Percentiles rank a stretch among this genome's conserved stretches.
Evolutionary conservation across 306 rosid genomes (phyloP).

Genomic region (Ormosia emarginata): DNA sequence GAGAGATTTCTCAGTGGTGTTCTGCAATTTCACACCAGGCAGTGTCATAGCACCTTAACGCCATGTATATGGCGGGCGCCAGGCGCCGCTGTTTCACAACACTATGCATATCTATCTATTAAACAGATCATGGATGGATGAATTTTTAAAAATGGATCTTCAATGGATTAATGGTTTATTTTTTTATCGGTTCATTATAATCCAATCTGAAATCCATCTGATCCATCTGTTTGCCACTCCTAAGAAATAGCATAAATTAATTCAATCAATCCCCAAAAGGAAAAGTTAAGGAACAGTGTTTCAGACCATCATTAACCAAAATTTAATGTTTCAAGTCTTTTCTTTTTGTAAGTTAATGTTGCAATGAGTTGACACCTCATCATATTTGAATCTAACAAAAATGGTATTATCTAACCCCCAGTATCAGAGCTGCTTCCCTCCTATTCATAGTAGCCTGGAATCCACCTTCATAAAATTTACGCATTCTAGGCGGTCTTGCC

Average conservation of each 20-base stretch:
- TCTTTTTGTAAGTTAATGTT: background rate
- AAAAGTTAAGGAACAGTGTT: background rate
- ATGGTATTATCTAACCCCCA: slow-evolving; percentile 62
- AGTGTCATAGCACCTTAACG: too few species aligned
- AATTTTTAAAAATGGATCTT: too few species aligned
- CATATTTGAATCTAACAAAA: background rate
- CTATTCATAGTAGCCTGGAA: slow-evolving; percentile 67
- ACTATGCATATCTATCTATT: too few species aligned
- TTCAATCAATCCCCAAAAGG: background rate
- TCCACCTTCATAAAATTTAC: slow-evolving; percentile 81
- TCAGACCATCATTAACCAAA: background rate
- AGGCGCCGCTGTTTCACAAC: too few species aligned
- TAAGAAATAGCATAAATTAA: background rate
- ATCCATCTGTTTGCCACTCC: too few species aligned
- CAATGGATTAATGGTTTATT: too few species aligned
- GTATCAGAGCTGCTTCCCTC: slow-evolving; percentile 81
- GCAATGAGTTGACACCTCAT: background rate
- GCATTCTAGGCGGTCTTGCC: slow-evolving; percentile 45
- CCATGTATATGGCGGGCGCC: too few species aligned
- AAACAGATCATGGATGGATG: too few species aligned
- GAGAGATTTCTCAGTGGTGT: too few species aligned
- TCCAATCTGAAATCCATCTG: too few species aligned
- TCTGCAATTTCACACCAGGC: too few species aligned
- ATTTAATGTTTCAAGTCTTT: background rate
- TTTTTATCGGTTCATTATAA: too few species aligned